A percentile compares a stretch with the other conserved stretches of the same genome.
Conservation (phyloP, 108 stramenopile species). For the Fragilariopsis cylindrus region DNA sequence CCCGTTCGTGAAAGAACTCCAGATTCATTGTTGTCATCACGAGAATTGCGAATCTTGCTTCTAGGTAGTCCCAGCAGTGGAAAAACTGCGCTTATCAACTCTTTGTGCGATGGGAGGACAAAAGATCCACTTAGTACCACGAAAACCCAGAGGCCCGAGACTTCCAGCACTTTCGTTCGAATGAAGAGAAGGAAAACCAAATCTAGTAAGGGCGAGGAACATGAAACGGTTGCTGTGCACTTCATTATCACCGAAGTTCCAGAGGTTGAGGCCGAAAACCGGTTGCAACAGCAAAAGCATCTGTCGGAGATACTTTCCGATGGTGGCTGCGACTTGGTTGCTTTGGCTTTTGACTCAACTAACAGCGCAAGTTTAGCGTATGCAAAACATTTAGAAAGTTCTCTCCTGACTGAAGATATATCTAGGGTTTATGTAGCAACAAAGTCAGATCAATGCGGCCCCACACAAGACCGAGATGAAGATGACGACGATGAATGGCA, state of each 20-base stretch:
- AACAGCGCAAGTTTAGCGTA: slow-evolving; percentile 54
- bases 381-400: slow-evolving; percentile 55
- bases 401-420: slow-evolving; percentile 59
- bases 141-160: slow-evolving; percentile 36
- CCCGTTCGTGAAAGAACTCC: slow-evolving; percentile 17
- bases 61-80: slow-evolving; percentile 61
- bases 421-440: slow-evolving; percentile 66
- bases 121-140: slow-evolving; percentile 23
- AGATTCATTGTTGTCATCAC: slow-evolving; percentile 37
- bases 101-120: slow-evolving; percentile 17
- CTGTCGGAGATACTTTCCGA: slow-evolving; percentile 34
- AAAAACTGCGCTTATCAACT: slow-evolving; percentile 47
- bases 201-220: slow-evolving; percentile 10
- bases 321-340: slow-evolving; percentile 59
- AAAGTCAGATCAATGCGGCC: slow-evolving; percentile 36
- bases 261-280: slow-evolving; percentile 37
- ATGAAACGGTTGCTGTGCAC: slow-evolving; percentile 58
- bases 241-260: slow-evolving; percentile 75
- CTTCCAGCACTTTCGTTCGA: slow-evolving; percentile 40
- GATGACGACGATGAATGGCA: slow-evolving; percentile 29
- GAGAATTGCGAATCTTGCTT: slow-evolving; percentile 60
- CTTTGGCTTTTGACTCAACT: slow-evolving; percentile 64
- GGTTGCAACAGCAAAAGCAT: slow-evolving; percentile 30
- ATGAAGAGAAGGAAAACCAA: slow-evolving; percentile 43
- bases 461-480: slow-evolving; percentile 17